Conservation (phyloP, 805 yeast genomes). For the Dipodascus geniculatus region DNA sequence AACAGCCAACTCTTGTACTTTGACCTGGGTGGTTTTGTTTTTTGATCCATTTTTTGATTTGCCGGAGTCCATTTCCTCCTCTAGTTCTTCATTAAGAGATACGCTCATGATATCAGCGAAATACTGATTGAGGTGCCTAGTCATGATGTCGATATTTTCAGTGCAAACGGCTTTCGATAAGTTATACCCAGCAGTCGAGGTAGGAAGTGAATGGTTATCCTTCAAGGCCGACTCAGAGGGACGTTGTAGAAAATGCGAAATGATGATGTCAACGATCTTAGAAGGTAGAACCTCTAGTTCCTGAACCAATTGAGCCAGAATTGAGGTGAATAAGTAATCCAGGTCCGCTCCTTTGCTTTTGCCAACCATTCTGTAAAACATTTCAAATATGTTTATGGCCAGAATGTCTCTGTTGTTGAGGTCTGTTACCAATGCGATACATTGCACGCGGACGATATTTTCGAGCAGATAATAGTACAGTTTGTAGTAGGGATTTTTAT, state of each 20-base stretch:
- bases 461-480: slow-evolving; percentile 58
- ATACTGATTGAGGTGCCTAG: slow-evolving; percentile 65
- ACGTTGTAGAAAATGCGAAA: slow-evolving; percentile 40
- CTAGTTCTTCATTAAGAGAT: slow-evolving; percentile 16
- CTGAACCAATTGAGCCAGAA: slow-evolving; percentile 62
- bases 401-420: slow-evolving; percentile 49
- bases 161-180: slow-evolving; percentile 59
- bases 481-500: slow-evolving; percentile 45
- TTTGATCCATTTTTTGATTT: slow-evolving; percentile 17
- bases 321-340: slow-evolving; percentile 53
- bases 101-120: slow-evolving; percentile 67
- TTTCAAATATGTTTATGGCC: slow-evolving; percentile 43
- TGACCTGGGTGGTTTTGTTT: slow-evolving; percentile 30
- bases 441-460: slow-evolving; percentile 61
- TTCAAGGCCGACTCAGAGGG: slow-evolving; percentile 18
- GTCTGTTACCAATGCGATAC: slow-evolving; percentile 64
- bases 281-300: slow-evolving; percentile 59
- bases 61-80: slow-evolving; percentile 18
- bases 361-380: slow-evolving; percentile 45
- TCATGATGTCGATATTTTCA: slow-evolving; percentile 57
- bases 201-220: slow-evolving; percentile 19
- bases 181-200: slow-evolving; percentile 24
- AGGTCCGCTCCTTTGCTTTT: slow-evolving; percentile 38
- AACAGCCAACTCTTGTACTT: slow-evolving; percentile 47
- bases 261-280: slow-evolving; percentile 46